Evolutionary conservation across 1,284 basidiomycete genomes (phyloP).

Genomic region (Polyporus tsugae): DNA sequence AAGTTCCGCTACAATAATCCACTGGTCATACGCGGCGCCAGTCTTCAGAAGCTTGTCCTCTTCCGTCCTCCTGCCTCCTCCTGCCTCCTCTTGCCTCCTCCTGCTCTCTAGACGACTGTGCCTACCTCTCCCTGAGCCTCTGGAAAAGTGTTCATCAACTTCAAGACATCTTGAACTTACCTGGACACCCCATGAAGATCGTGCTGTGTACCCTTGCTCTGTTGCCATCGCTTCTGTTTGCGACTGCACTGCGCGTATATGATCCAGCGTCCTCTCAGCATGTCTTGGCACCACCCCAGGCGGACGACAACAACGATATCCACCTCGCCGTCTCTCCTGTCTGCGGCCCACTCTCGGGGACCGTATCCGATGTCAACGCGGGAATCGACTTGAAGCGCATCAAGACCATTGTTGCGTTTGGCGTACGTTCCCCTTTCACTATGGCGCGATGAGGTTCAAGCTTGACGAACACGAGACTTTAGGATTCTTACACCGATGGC

Average conservation of each 20-base stretch:
- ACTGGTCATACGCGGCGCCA: not conserved
- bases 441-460: too few relatives aligned
- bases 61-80: not conserved
- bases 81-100: too few relatives aligned
- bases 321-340: slow-evolving; percentile 48
- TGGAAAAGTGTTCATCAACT: too few relatives aligned
- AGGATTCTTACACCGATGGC: slow-evolving; percentile 48
- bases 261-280: not conserved
- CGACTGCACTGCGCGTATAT: not conserved
- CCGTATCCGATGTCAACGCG: slow-evolving; percentile 47
- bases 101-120: too few relatives aligned
- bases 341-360: slow-evolving; percentile 45
- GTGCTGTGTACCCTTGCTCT: not conserved
- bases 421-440: slow-evolving; percentile 37
- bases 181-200: not conserved
- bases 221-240: not conserved
- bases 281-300: not conserved
- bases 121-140: too few relatives aligned
- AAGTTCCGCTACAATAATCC: too few relatives aligned
- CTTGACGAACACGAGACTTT: not conserved
- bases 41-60: not conserved
- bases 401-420: slow-evolving; percentile 53
- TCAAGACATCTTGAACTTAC: not conserved
- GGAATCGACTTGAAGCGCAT: slow-evolving; percentile 42
- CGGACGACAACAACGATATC: slow-evolving; percentile 37